phyloP scores from a whole-genome alignment of 805 yeast genomes.

The Candida multigemmis region DNA sequence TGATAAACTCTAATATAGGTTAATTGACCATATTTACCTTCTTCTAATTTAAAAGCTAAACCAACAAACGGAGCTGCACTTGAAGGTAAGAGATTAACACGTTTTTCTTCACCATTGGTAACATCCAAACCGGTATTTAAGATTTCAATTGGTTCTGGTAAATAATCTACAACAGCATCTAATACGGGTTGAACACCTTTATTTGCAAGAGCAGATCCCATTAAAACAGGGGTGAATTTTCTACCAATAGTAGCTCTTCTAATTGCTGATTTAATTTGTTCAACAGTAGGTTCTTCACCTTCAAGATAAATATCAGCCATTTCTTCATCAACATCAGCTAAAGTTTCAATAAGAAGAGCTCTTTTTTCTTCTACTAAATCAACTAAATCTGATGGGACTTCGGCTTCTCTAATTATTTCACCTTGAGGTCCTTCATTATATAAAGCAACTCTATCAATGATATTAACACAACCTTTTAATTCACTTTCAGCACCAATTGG shows the following conservation, averaged over 20 bases:
- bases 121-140: constrained; percentile 84
- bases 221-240: constrained; percentile 96
- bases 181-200: constrained; percentile 92
- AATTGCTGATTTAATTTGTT: constrained; percentile 81
- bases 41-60: constrained; percentile 97
- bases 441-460: constrained; percentile 77
- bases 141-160: constrained; percentile 93
- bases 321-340: constrained; percentile 97
- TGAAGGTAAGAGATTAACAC: constrained; percentile 69
- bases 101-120: constrained; percentile 46
- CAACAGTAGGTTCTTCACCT: constrained; percentile 77
- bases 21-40: constrained; percentile 95
- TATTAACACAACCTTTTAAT: constrained; percentile 82
- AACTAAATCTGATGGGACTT: constrained; percentile 70
- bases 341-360: constrained; percentile 74
- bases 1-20: constrained; percentile 96
- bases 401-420: constrained; percentile 58
- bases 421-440: constrained; percentile 91
- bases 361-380: constrained; percentile 89
- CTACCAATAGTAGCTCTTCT: constrained; percentile 93
- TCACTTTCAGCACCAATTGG: constrained; percentile 93
- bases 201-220: constrained; percentile 98
- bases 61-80: constrained; percentile 80
- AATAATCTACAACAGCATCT: constrained; percentile 91
- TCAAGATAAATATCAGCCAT: constrained; percentile 89